phyloP scores from a whole-genome alignment of 805 yeast species.

The Torulaspora maleeae region DNA sequence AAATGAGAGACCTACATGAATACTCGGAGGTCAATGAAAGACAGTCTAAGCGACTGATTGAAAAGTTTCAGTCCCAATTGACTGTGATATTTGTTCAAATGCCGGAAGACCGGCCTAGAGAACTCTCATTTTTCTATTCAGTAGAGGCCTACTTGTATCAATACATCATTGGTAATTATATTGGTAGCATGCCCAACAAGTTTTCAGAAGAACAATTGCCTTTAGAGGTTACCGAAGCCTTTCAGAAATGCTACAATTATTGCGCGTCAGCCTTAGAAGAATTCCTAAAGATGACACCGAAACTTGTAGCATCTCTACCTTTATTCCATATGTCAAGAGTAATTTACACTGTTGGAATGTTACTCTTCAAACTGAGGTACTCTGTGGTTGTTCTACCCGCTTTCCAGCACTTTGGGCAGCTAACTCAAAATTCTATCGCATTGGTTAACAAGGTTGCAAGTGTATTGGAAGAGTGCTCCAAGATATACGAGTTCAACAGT shows the following conservation, averaged over 20 bases:
- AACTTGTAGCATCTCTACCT: slow-evolving; percentile 54
- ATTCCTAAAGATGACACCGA: slow-evolving; percentile 42
- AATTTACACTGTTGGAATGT: slow-evolving; percentile 61
- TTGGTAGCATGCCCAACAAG: slow-evolving; percentile 16
- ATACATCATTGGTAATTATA: slow-evolving; percentile 39
- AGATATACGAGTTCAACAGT: slow-evolving; percentile 43
- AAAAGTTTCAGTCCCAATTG: slow-evolving; percentile 49
- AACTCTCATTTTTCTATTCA: slow-evolving; percentile 51
- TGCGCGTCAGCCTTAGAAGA: slow-evolving; percentile 50
- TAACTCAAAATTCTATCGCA: slow-evolving; percentile 44
- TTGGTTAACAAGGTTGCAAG: slow-evolving; percentile 26
- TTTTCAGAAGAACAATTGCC: slow-evolving; percentile 20
- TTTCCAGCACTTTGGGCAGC: slow-evolving; percentile 40
- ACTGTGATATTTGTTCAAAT: slow-evolving; percentile 39
- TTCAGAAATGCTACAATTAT: slow-evolving; percentile 49
- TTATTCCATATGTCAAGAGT: slow-evolving; percentile 52
- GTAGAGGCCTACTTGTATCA: slow-evolving; percentile 66
- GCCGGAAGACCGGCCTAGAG: slow-evolving; percentile 37
- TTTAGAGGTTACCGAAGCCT: slow-evolving; percentile 38
- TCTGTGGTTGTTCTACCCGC: slow-evolving; percentile 51
- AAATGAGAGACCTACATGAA: slow-evolving; percentile 20
- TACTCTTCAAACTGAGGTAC: slow-evolving; percentile 50
- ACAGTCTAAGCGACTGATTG: slow-evolving; percentile 15
- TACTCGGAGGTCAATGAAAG: slow-evolving; percentile 18
- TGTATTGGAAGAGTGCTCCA: slow-evolving; percentile 28